Evolutionary conservation across 1,284 basidiomycete species (phyloP).

Genomic region (Cutaneotrichosporon spelunceum): DNA sequence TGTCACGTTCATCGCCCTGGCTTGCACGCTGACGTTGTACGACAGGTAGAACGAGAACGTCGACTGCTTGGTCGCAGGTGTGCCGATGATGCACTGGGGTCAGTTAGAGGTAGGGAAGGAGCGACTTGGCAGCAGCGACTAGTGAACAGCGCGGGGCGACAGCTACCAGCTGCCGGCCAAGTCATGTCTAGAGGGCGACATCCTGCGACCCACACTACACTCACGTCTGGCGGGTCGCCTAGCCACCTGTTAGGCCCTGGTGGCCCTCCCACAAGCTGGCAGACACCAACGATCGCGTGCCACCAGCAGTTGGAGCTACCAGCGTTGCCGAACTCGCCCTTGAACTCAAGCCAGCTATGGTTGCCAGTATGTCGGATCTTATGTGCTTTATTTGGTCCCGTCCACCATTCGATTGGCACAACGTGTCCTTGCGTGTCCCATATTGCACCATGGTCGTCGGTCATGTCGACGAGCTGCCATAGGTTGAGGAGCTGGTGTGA

Average conservation of each 20-base stretch:
- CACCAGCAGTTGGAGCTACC: conserved; percentile 46
- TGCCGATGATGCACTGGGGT: conserved; percentile 36
- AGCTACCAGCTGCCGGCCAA: neutral
- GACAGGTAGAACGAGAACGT: conserved; percentile 37
- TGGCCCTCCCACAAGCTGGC: conserved; percentile 43
- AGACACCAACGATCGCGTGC: conserved; percentile 35
- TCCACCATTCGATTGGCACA: conserved; percentile 41
- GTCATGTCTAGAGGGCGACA: no score
- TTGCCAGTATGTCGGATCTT: conserved; percentile 31
- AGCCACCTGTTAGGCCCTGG: conserved; percentile 44
- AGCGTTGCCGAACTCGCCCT: conserved; percentile 43
- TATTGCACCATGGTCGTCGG: conserved; percentile 43
- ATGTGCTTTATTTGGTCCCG: conserved; percentile 24
- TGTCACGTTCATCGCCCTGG: conserved; percentile 22
- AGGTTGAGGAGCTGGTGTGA: conserved; percentile 29
- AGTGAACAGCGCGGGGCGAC: neutral
- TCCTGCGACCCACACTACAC: conserved; percentile 7
- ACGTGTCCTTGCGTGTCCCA: conserved; percentile 47
- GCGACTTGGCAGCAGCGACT: neutral
- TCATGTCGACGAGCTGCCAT: conserved; percentile 43
- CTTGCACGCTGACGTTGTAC: conserved; percentile 10
- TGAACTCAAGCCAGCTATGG: conserved; percentile 42
- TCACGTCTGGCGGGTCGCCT: conserved; percentile 37
- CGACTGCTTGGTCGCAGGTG: conserved; percentile 20
- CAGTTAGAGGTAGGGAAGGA: neutral